Base-by-base conservation (phyloP, 1,284 basidiomycete species). In the Trichosporon inkin region DNA sequence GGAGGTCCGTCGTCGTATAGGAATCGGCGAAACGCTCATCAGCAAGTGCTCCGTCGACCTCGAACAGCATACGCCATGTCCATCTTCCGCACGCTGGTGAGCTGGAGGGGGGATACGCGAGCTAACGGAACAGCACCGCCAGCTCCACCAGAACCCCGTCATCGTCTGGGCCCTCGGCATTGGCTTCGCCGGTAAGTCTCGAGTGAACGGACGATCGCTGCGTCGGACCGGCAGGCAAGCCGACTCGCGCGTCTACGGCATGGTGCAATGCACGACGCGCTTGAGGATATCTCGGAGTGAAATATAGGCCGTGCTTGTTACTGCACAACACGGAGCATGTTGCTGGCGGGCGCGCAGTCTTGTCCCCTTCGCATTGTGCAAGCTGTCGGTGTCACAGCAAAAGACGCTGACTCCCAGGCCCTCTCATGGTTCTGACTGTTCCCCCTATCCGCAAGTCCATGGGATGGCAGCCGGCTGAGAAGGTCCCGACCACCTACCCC, bases 81-180 rank as follows among this genome's bases (percentile, higher is more conserved):
- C 37, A 66, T 70, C 35, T 74, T 72, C 67, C 66, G 71, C 59
- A 71, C 69, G 55, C 64, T 59, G 34, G 57, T 57, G 41, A 44
- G 60, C 49, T n/a, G 40, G 49, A n/a, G 11, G n/a, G 14, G 19
- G 24, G 10, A 24, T 17, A 19, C 28, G 8, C 8, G 40, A 39
- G 47, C 63, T 64, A 22, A 64, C 60, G 37, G 10, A 8, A 11
- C 53, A 86, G 85, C 85, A 86, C 84, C 86, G 88, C 63, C 85
- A 88, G 71, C 91, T 92, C 37, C 94, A 97, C 81, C 92, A 96
- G 80, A 86, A 86, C 69, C 92, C 93, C 37, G 89, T 91, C 71
- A 85, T 96, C 77, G 94, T 95, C 82, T 96, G 87, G 81, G 90
- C 92, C 7, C 82, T 88, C 73, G 78, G 86, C 56, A 79, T 96